These are phyloP conservation scores for Cephaloascus albidus DNA, from an alignment of 805 yeast genomes.

Conservation along the genomic window DNA sequence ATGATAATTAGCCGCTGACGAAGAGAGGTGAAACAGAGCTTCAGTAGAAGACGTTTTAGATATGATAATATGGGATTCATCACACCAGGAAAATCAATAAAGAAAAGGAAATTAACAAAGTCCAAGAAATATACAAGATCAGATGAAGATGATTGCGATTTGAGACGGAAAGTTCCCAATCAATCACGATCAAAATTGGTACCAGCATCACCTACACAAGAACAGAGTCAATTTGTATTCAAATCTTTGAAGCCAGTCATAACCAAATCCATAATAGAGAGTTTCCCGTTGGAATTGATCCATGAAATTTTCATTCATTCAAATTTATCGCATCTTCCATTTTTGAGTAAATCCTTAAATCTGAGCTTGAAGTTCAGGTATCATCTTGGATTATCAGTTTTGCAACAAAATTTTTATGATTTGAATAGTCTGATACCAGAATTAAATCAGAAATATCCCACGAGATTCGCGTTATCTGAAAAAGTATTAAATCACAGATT, in stretches of 20 bases:
- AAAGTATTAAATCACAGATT: conserved; percentile 10
- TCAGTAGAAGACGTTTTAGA: too few relatives aligned
- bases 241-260: too few relatives aligned
- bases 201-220: not conserved
- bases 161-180: not conserved
- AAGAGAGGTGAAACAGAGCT: too few relatives aligned
- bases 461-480: conserved; percentile 8
- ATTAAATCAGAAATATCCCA: conserved; percentile 6
- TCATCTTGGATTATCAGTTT: not conserved
- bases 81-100: conserved; percentile 13
- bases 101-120: conserved; percentile 5
- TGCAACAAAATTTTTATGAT: conserved; percentile 12
- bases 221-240: not conserved
- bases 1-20: too few relatives aligned
- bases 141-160: not conserved
- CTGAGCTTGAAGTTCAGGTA: not conserved
- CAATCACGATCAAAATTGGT: not conserved
- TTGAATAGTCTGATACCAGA: conserved; percentile 8
- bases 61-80: conserved; percentile 15
- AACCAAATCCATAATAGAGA: conserved; percentile 12
- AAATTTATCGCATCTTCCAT: conserved; percentile 24
- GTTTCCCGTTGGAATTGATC: conserved; percentile 34
- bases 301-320: conserved; percentile 26
- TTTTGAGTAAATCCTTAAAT: conserved; percentile 19
- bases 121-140: not conserved